Conservation (phyloP, 164 flowering plant genomes). For the Tinospora cordifolia region DNA sequence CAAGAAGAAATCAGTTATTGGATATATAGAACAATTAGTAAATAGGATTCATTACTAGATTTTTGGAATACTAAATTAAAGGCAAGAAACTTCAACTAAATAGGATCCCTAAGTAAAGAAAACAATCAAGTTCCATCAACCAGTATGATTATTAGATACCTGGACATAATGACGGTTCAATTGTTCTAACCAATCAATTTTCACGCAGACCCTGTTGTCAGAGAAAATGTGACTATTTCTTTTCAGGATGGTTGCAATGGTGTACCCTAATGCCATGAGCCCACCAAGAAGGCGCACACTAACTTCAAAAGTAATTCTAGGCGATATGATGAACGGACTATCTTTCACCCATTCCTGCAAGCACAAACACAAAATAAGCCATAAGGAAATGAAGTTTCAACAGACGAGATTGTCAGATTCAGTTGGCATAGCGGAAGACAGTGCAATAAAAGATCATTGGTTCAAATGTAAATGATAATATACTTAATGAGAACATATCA, state of each 20-base stretch:
- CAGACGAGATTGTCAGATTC: neutral
- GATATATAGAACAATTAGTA: too few relatives aligned
- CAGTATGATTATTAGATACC: slow-evolving; percentile 31
- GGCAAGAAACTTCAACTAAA: neutral
- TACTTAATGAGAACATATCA: neutral
- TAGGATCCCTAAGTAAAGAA: neutral
- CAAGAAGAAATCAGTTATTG: too few relatives aligned
- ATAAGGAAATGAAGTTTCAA: neutral
- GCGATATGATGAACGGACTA: slow-evolving; percentile 87
- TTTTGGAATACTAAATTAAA: slow-evolving; percentile 2
- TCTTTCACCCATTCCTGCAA: slow-evolving; percentile 98
- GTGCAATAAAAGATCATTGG: neutral
- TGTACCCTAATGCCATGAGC: slow-evolving; percentile 96
- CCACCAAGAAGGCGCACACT: slow-evolving; percentile 98
- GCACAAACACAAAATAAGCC: slow-evolving; percentile 4
- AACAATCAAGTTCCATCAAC: neutral
- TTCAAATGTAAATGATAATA: neutral
- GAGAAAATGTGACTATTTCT: slow-evolving; percentile 87
- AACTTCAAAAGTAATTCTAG: slow-evolving; percentile 94
- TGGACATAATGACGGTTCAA: slow-evolving; percentile 79
- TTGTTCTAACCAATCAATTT: slow-evolving; percentile 95
- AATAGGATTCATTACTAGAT: neutral
- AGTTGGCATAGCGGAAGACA: neutral
- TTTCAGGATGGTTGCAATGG: slow-evolving; percentile 87
- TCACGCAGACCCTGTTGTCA: slow-evolving; percentile 72